Evolutionary conservation across 225 moss, liverwort and hornwort species (phyloP), one percentile per base, ranked within the genome.

Genomic region (Marchantia polymorpha): DNA sequence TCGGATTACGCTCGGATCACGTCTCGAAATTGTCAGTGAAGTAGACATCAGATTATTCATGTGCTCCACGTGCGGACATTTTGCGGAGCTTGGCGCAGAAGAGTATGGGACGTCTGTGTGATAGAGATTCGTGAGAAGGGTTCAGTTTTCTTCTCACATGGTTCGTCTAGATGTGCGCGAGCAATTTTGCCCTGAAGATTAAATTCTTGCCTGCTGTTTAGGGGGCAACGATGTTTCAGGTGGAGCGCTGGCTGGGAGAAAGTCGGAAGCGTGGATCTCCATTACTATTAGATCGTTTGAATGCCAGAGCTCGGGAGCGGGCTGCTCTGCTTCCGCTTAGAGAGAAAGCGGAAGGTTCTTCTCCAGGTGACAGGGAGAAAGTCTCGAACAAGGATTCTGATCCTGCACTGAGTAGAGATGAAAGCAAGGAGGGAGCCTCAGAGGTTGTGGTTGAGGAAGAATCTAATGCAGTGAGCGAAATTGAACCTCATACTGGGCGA

Each of bases 241-340:
- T 87, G 3, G 72, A 69, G 79, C 82, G 87, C 52, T 87, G 82
- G 82, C 77, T 63, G 7, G 81, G 63, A 16, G 76, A 12, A 59
- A 56, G 49, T 23, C 14, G 20, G 59, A 79, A 73, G 50, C 46
- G 29, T 13, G 75, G 39, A 9, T 52, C 69, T 12, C 39, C 52
- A 4, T 61, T 80, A 1, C 30, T 75, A 54, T 52, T 87, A 58
- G 79, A 84, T 7, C 81, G 84, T 74, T 73, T 87, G 67, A 82
- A 87, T 67, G 82, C 84, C 3, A 82, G 67, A 63, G 87, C 87
- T 77, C 82, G 87, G 17, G 76, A 82, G 80, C 82, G 87, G 4
- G 87, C 87, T 10, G 82, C 76, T 46, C 66, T 22, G 25, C 60
- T 63, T n/a, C 46, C 20, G 22, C n/a, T n/a, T 10, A 59, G 22